Base-by-base conservation (phyloP, 2,329 filamentous ascomycete species). In the Colletotrichum sp. region DNA sequence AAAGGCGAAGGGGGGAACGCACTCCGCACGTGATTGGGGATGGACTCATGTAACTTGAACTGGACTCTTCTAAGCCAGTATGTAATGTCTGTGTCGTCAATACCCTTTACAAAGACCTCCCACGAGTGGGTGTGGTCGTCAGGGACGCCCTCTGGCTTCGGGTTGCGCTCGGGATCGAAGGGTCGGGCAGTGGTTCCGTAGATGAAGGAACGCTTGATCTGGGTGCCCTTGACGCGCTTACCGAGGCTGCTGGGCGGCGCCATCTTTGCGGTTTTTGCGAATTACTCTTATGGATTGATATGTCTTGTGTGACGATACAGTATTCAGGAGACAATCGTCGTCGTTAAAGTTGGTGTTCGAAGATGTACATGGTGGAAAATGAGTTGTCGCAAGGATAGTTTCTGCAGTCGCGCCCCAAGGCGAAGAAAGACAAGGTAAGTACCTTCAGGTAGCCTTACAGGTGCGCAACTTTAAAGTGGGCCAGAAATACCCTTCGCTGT, bases 31-130 rank as follows among this genome's bases (percentile, higher is more conserved):
- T 95, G 95, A 85, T 98, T 98, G 32, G 95, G 93, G 84, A 98
- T 99, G 12, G 96, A 98, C 85, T 99, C 96, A 89, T 98, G 96
- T 18, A 99, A 92, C 85, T 99, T 99, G 88, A 99, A 99, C 84
- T 98, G 96, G 2, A 99, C 96, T 81, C 98, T 96, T 75, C 96
- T 95, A 79, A 99, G 90, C 96, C 97, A 99, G 85, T 98, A 97
- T 32, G 95, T 96, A 79, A 99, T 94, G 82, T 98, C 95, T 76
- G 95, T 95, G 84, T 95, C 95, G 81, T 98, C 95, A 70, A 98
- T 90, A 63, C 96, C 95, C 82, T 95, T 95, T 74, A 99, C 95
- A 84, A 98, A 99, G 78, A 99, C 95, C 82, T 94, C 93, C 97
- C 97, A 99, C 78, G 95, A 95, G 88, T 99, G 98, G 36, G 96